These are phyloP conservation scores for Inga laurina DNA, from an alignment of 306 rosid species.

Conservation along the genomic window DNA sequence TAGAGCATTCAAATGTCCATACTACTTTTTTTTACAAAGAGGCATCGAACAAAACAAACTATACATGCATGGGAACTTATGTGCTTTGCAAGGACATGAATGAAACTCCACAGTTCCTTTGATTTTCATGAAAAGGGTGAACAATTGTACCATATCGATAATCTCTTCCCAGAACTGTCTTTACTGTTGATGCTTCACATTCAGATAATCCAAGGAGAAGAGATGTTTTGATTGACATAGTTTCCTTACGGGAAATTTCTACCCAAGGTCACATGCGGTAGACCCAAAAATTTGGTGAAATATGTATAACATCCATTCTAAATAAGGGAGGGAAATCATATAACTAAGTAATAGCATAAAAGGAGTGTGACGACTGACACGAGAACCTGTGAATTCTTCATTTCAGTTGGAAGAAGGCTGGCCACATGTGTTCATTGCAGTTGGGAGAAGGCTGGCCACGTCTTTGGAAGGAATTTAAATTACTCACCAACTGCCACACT, in stretches of 20 bases:
- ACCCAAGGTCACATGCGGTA: neutral
- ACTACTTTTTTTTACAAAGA: conserved; percentile 14
- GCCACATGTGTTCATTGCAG: conserved; percentile 27
- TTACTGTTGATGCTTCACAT: neutral
- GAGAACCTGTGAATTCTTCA: conserved; percentile 36
- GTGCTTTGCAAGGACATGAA: conserved; percentile 11
- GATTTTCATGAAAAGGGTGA: neutral
- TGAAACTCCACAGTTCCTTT: conserved; percentile 18
- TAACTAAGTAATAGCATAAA: neutral
- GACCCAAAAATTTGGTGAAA: neutral
- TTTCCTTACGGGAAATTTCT: neutral
- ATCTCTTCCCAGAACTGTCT: neutral
- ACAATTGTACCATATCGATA: neutral
- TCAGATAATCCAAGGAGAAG: neutral
- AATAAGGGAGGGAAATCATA: neutral
- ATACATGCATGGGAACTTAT: neutral
- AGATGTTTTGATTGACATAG: conserved; percentile 13
- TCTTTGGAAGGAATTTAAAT: neutral
- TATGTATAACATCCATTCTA: neutral
- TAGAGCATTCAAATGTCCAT: conserved; percentile 1
- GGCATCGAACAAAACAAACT: neutral
- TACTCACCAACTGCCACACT: neutral
- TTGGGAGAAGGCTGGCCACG: conserved; percentile 22
- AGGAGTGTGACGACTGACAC: neutral
- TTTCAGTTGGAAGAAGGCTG: conserved; percentile 26